A percentile compares a stretch with the other conserved stretches of the same genome.
These are phyloP conservation scores for Penicillium tannophilum DNA, from an alignment of 495 filamentous ascomycete species.

Conservation along the genomic window DNA sequence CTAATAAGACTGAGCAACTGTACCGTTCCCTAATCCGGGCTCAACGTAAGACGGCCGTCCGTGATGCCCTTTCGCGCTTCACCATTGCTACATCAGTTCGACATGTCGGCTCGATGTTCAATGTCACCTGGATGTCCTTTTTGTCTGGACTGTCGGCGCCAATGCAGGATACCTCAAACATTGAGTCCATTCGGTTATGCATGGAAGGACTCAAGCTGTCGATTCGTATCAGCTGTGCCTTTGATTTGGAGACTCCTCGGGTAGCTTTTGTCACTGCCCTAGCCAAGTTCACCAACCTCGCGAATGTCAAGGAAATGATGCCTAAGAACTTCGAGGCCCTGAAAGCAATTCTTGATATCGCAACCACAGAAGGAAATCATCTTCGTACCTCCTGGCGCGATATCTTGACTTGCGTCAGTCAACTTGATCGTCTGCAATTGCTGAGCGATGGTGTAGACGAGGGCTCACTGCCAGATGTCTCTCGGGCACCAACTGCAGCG, in stretches of 20 bases:
- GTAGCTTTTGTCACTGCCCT: constrained; percentile 93
- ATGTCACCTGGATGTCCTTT: constrained; percentile 99
- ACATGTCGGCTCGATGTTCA: constrained; percentile 98
- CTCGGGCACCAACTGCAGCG: constrained; percentile 64
- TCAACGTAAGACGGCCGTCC: constrained; percentile 75
- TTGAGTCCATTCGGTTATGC: constrained; percentile 86
- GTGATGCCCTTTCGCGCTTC: constrained; percentile 70
- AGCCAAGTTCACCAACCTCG: constrained; percentile 91
- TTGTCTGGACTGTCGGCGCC: constrained; percentile 89
- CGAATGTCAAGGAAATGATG: constrained; percentile 93
- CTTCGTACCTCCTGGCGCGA: constrained; percentile 92
- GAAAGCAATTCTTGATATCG: constrained; percentile 86
- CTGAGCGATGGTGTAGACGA: constrained; percentile 93
- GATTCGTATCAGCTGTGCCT: constrained; percentile 88
- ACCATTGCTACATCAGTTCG: constrained; percentile 90
- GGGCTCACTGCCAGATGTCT: constrained; percentile 87
- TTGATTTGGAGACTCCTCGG: constrained; percentile 86
- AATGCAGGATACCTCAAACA: constrained; percentile 87
- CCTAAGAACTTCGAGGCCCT: constrained; percentile 95
- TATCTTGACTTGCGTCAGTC: constrained; percentile 91
- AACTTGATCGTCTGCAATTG: constrained; percentile 94
- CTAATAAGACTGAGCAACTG: constrained; percentile 81
- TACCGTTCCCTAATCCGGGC: constrained; percentile 88
- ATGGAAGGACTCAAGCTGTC: constrained; percentile 94
- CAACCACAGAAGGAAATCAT: constrained; percentile 86